A percentile compares a stretch with the other conserved stretches of the same genome.
phyloP scores from a whole-genome alignment of 164 flowering plant genomes.

The Aristolochia contorta region DNA sequence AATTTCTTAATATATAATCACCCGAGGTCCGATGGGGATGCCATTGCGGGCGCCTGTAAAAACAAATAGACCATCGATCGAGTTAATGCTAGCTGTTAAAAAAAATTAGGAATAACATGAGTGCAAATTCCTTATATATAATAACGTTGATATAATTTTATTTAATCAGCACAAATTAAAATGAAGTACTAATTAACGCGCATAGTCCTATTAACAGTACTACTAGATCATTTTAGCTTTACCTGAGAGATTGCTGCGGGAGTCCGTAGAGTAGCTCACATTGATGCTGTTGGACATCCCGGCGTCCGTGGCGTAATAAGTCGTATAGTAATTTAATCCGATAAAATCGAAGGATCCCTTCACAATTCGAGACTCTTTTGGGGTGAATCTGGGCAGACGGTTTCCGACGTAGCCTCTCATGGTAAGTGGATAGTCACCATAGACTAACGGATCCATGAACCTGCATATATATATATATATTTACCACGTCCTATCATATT shows the following conservation, averaged over 20 bases:
- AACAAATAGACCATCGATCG: background rate
- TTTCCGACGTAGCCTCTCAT: slow-evolving; percentile 30
- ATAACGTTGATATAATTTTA: too few relatives aligned
- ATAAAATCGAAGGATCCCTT: slow-evolving; percentile 32
- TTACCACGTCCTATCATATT: too few relatives aligned
- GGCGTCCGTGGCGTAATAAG: slow-evolving; percentile 22
- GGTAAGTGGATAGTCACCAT: slow-evolving; percentile 39
- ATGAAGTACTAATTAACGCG: too few relatives aligned
- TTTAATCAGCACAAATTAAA: too few relatives aligned
- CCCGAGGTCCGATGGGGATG: slow-evolving; percentile 5
- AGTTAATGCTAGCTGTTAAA: background rate
- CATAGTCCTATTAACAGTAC: background rate
- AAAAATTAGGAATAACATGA: background rate
- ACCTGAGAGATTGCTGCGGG: slow-evolving; percentile 14
- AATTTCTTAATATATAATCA: background rate
- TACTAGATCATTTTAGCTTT: background rate
- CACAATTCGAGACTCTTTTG: slow-evolving; percentile 21
- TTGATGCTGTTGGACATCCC: background rate
- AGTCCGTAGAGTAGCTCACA: slow-evolving; percentile 15
- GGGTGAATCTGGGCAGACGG: slow-evolving; percentile 45
- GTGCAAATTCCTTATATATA: too few relatives aligned
- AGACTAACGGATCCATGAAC: slow-evolving; percentile 37
- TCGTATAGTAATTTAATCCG: slow-evolving; percentile 35
- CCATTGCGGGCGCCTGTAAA: background rate
- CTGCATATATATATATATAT: too few relatives aligned